Evolutionary conservation across 1,284 basidiomycete genomes (phyloP), one percentile per base, ranked within the genome.

Genomic region (Austroboletus niveus): DNA sequence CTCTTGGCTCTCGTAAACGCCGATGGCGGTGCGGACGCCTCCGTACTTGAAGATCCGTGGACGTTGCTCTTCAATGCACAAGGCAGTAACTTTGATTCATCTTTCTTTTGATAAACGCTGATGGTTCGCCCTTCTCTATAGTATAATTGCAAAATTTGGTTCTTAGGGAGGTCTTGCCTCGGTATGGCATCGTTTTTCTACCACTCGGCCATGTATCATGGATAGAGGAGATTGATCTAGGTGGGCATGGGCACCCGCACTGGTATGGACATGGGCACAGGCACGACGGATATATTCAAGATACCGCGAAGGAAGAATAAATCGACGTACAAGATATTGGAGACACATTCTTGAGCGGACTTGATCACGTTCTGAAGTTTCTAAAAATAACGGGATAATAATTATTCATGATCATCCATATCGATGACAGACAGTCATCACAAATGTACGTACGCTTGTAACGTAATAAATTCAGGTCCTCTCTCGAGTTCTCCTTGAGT

Each of bases 61-160:
- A 70, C 66, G 5, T 58, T 78, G 20, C 76, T 79, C 54, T 74
- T 79, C 59, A 80, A 82, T 44, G 61, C 66, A 29, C 79, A 82
- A 75, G 77, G 80, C 74, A 45, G 36, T 62, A n/a, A 11, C 41
- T 12, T 30, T n/a, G 1, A 8, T 22, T 1, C n/a, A 2, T 20
- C 3, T 24, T 8, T 12, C 36, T 15, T 14, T 15, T n/a, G 12
- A 31, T 27, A 30, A 41, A 9, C n/a, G 20, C 43, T 52, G 46
- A 63, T 5, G 22, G 22, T 24, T 4, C 22, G 8, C 8, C 7
- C n/a, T 7, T 36, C 15, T 36, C 34, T 35, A 12, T 15, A 63
- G 64, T 64, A 3, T 60, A 64, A 41, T 36, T 66, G 17, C 55
- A 65, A 41, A 61, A 59, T 17, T 30, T 45, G 42, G 45, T 54